Base-by-base conservation (phyloP, 352 stramenopile species). In the Pythium aphanidermatum region DNA sequence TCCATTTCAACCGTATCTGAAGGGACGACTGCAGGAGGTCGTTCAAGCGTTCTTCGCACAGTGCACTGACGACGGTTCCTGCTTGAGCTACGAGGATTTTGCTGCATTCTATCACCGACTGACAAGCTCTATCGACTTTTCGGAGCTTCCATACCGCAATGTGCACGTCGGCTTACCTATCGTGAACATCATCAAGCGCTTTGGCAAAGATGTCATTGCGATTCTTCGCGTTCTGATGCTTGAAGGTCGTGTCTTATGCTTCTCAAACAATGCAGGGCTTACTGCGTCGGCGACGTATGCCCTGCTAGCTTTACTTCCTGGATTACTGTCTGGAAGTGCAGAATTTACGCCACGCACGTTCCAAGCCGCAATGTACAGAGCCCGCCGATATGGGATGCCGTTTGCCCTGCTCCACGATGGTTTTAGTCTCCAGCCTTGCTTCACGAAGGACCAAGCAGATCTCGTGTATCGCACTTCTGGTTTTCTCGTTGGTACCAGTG, bases 221-320 rank as follows among this genome's bases (percentile, higher is more conserved):
- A 66, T 86, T 7, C 40, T 93, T 26, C 71, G 78, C 7, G 73
- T 86, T 8, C 25, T 95, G 1, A 29, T 93, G 19, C 36, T 92
- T 5, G 77, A 93, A 62, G 83, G 83, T 0, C 70, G 83, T 5
- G 62, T 93, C 4, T 68, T 88, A 21, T 90, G 86, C 40, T 92
- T 78, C 59, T 87, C 80, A 3, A 58, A 58, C 0, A 81, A 70
- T 41, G 50, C 68, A 5, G 81, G 64, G 33, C 49, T 70, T 19
- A 73, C 77, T 2, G 77, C 72, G 4, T 66, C 70, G 1, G 70
- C 73, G 11, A 65, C 76, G 26, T 46, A 87, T 0, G 68, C 63
- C 1, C 33, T 90, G 32, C 26, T 87, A 6, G 67, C 74, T 3
- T 59, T 87, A 24, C 26, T 90, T 7, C 75, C 74, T 0, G 53